Conservation (phyloP, 2,329 filamentous ascomycete species). For the Cladophialophora chaetospira region DNA sequence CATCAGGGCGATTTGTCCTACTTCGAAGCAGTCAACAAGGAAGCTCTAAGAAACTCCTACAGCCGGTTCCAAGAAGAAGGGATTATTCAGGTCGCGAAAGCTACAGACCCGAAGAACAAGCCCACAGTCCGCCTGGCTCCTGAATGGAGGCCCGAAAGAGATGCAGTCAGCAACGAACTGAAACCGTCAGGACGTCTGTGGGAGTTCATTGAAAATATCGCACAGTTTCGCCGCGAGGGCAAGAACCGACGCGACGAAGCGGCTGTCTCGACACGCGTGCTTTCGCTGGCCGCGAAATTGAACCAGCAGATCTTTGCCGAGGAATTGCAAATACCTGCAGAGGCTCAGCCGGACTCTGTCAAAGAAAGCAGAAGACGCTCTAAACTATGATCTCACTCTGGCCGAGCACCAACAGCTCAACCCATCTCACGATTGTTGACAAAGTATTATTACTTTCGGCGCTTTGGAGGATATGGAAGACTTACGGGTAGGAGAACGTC, state of each 20-base stretch:
- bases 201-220: slow-evolving; percentile 89
- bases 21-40: slow-evolving; percentile 98
- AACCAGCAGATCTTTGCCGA: slow-evolving; percentile 68
- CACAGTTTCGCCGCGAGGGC: slow-evolving; percentile 78
- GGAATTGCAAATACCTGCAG: slow-evolving; percentile 36
- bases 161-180: slow-evolving; percentile 62
- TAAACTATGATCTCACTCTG: slow-evolving; percentile 10
- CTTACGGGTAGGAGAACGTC: no score
- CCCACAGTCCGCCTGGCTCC: slow-evolving; percentile 65
- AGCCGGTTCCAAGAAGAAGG: slow-evolving; percentile 86
- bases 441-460: no score
- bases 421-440: neutral
- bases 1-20: slow-evolving; percentile 97
- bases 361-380: slow-evolving; percentile 19
- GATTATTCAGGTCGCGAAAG: slow-evolving; percentile 74
- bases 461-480: neutral
- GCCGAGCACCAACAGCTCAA: slow-evolving; percentile 32
- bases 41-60: slow-evolving; percentile 93
- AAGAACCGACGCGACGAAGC: slow-evolving; percentile 95
- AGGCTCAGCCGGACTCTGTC: slow-evolving; percentile 1
- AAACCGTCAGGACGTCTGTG: slow-evolving; percentile 75
- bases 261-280: slow-evolving; percentile 79
- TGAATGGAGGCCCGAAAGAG: slow-evolving; percentile 72
- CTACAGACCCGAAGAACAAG: slow-evolving; percentile 53
- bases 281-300: slow-evolving; percentile 73